Percentiles rank a stretch among this genome's conserved stretches.
Conservation (phyloP, 2,329 filamentous ascomycete genomes). For the Ophiocordyceps camponoti-rufipedis region DNA sequence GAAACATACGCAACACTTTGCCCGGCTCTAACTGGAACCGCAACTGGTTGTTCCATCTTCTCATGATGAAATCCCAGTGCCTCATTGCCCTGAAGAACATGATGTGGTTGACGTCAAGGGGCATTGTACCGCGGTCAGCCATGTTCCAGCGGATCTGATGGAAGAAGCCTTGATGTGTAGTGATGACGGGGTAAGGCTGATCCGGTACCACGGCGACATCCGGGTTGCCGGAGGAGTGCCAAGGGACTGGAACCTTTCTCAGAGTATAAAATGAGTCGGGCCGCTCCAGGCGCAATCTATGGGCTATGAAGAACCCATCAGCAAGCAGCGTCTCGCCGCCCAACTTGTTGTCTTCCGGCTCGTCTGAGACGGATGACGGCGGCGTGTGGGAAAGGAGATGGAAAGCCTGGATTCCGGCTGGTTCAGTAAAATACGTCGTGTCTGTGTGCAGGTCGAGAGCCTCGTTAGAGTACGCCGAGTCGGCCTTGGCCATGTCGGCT, state of each 20-base stretch:
- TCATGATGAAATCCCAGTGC: constrained; percentile 55
- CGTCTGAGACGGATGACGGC: constrained; percentile 7
- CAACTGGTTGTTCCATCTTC: constrained; percentile 46
- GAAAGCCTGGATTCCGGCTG: constrained; percentile 79
- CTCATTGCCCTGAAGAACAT: constrained; percentile 68
- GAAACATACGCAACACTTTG: constrained; percentile 47
- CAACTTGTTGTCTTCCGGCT: constrained; percentile 12
- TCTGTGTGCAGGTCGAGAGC: constrained; percentile 78
- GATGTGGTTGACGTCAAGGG: constrained; percentile 29
- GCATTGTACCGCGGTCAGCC: constrained; percentile 60
- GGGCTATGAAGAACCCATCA: constrained; percentile 65
- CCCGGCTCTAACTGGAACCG: constrained; percentile 73
- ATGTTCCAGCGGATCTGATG: constrained; percentile 80
- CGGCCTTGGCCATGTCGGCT: constrained; percentile 69
- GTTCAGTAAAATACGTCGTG: constrained; percentile 89
- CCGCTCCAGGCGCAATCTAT: constrained; percentile 35
- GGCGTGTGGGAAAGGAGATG: constrained; percentile 63
- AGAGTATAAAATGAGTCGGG: constrained; percentile 38
- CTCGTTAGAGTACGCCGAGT: constrained; percentile 81
- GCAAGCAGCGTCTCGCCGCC: constrained; percentile 72
- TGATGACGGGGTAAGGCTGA: constrained; percentile 52
- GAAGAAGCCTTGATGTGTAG: constrained; percentile 26
- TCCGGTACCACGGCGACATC: constrained; percentile 66
- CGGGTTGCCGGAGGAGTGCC: constrained; percentile 79
- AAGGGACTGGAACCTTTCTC: constrained; percentile 39